phyloP scores from a whole-genome alignment of 306 rosid genomes.

The Glycyrrhiza uralensis region DNA sequence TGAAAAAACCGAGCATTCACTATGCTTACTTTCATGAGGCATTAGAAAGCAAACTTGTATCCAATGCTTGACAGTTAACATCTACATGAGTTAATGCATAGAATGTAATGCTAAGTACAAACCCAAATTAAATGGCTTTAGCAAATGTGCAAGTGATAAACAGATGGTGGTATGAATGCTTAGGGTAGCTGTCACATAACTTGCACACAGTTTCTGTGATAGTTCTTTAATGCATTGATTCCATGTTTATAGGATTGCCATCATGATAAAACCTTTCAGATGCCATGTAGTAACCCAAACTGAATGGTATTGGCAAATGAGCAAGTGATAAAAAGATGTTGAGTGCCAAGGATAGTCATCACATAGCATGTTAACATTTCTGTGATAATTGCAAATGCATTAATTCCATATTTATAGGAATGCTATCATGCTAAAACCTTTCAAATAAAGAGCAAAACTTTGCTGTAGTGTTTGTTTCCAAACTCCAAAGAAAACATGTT shows the following conservation, averaged over 20 bases:
- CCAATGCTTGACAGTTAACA: not conserved
- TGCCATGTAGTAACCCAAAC: not conserved
- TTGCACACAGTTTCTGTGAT: not conserved
- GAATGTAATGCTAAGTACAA: not conserved
- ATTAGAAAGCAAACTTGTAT: too few relatives aligned
- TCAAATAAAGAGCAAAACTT: not conserved
- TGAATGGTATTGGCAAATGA: not conserved
- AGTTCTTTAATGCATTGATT: too few relatives aligned
- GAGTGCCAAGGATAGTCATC: not conserved
- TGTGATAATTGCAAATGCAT: not conserved
- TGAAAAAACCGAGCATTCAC: not conserved
- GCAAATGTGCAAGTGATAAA: not conserved
- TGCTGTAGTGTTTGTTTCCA: not conserved
- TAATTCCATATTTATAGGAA: not conserved
- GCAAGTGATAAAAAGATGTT: not conserved
- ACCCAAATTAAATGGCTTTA: not conserved
- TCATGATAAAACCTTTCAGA: not conserved
- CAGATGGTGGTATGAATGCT: not conserved
- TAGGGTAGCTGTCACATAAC: not conserved
- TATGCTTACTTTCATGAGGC: not conserved
- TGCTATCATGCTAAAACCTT: not conserved
- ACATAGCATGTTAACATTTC: not conserved
- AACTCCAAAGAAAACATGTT: not conserved
- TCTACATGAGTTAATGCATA: not conserved
- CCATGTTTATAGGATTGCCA: not conserved